phyloP scores from a whole-genome alignment of 768 basidiomycete genomes.

The Rhizopogon vulgaris region DNA sequence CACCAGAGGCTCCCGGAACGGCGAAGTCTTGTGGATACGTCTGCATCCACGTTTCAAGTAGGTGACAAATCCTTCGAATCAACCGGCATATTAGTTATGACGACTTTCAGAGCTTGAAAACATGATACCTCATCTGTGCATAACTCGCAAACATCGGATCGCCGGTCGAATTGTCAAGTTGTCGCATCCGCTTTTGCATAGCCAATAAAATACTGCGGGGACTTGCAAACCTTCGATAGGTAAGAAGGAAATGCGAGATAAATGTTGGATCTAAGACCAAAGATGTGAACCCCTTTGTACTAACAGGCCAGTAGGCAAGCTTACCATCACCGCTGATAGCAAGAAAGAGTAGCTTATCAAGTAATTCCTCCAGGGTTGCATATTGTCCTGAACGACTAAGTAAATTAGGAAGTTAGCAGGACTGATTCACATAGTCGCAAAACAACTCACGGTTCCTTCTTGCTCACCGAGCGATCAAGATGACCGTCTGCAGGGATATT shows the following conservation, averaged over 20 bases:
- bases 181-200: conserved; percentile 83
- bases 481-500: conserved; percentile 20
- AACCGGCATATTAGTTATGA: conserved; percentile 1
- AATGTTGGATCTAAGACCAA: conserved; percentile 58
- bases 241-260: conserved; percentile 75
- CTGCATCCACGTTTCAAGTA: conserved; percentile 73
- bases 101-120: conserved; percentile 1
- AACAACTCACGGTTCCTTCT: conserved; percentile 47
- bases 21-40: conserved; percentile 78
- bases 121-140: conserved; percentile 74
- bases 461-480: conserved; percentile 17
- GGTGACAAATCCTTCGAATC: conserved; percentile 60
- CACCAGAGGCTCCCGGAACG: conserved; percentile 65
- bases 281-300: conserved; percentile 6
- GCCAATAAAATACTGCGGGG: conserved; percentile 76
- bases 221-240: conserved; percentile 76
- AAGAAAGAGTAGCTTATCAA: conserved; percentile 79
- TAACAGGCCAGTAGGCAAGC: conserved; percentile 6
- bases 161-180: conserved; percentile 61
- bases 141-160: conserved; percentile 86
- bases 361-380: conserved; percentile 70
- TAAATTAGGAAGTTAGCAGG: conserved; percentile 8
- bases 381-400: conserved; percentile 56
- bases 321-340: conserved; percentile 81
- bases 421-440: background rate